These are phyloP conservation scores for Nitzschia putrida DNA, from an alignment of 108 stramenopile genomes.

Conservation along the genomic window DNA sequence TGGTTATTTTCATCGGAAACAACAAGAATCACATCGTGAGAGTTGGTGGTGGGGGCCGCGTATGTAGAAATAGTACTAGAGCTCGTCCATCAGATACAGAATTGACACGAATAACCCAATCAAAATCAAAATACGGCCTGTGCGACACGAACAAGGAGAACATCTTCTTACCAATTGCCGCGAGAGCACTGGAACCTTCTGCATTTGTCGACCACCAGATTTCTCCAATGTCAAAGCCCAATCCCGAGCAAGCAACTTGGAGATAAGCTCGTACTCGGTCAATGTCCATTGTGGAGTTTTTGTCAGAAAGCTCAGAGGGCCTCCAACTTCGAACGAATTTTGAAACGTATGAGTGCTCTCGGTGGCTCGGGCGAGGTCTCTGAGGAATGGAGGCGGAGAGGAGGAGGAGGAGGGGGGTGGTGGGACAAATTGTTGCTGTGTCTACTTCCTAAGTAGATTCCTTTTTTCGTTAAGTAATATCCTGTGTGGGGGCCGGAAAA, in stretches of 20 bases:
- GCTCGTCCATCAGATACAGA: not conserved
- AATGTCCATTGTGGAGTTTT: conserved; percentile 75
- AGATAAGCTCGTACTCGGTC: conserved; percentile 86
- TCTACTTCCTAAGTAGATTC: no score
- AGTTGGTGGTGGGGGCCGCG: no score
- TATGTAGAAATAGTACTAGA: not conserved
- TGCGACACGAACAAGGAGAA: conserved; percentile 9
- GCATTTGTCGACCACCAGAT: conserved; percentile 93
- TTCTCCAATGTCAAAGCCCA: conserved; percentile 96
- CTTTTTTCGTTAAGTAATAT: no score
- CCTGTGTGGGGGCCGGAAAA: no score
- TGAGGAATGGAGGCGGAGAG: no score
- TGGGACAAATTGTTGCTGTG: no score
- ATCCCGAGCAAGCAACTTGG: conserved; percentile 90
- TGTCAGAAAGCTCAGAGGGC: no score
- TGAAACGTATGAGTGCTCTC: no score
- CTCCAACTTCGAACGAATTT: no score
- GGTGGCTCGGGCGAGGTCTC: no score
- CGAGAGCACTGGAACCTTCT: conserved; percentile 65
- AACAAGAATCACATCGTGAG: not conserved
- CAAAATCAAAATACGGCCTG: not conserved
- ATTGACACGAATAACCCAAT: not conserved
- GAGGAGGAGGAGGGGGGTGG: no score
- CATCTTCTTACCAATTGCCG: conserved; percentile 59
- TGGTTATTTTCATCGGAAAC: conserved; percentile 16